Evolutionary conservation across 1,139 yeast genomes (phyloP), one percentile per base, ranked within the genome.

Genomic region (Suhomyces ambrosiae): DNA sequence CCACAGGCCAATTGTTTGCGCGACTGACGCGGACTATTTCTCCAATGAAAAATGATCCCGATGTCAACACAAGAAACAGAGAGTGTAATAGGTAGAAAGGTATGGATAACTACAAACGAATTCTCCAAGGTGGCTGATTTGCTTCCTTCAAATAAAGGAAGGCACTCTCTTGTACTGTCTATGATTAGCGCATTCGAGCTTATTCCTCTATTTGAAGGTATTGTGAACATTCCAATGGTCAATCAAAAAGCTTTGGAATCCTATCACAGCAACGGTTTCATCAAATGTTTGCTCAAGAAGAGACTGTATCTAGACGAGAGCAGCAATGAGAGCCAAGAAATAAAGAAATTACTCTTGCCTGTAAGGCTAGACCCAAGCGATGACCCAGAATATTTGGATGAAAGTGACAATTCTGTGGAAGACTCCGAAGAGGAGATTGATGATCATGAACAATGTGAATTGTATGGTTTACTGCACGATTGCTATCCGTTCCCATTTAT

Each of bases 401-500:
- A 16, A 8, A 36, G 18, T 17, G 17, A 27, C 12, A 11, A 22
- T n/a, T n/a, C n/a, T n/a, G n/a, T n/a, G n/a, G n/a, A n/a, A n/a
- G n/a, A n/a, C n/a, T n/a, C n/a, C 22, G 12, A 27, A 7, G 33
- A 31, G n/a, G 23, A 18, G 13, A 30, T 25, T 7, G 37, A 33
- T 2, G 36, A 35, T 21, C 21, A 30, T 14, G 32, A 31, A 6
- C 21, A 32, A 4, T 32, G 33, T 29, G 37, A 42, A 18, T 16
- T 14, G 16, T 37, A 42, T 48, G 82, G 82, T 0, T 61, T 82
- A 5, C 55, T 61, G 12, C 75, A 77, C 47, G 95, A 86, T 53
- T 85, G 92, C 53, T 83, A 83, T 2, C 53, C 75, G 1, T 85
- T 86, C 48, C 75, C 80, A 0, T 67, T 63, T 7, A 55, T 86